Base-by-base conservation (phyloP, 805 yeast genomes). In the Metschnikowia henanensis region DNA sequence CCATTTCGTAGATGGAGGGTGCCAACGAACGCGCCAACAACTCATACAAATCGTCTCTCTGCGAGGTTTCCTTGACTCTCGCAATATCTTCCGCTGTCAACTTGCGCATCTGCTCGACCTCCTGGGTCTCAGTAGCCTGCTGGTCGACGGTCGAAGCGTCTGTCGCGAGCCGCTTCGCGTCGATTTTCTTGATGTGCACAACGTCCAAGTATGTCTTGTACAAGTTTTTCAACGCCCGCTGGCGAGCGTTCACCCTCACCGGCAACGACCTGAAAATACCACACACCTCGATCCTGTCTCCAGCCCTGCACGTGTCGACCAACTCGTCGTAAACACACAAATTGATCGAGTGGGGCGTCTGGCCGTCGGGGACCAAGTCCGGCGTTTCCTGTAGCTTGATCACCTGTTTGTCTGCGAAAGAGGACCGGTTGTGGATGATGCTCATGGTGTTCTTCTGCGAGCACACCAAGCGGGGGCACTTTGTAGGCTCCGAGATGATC, bases 341-440 rank as follows among this genome's bases (percentile, higher is more conserved):
- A 6, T 96, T 88, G 37, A 94, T 87, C 12, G 97, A 84, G 65
- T 94, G 99, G 1, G 99, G 99, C 2, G 99, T 94, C 66, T 94
- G 99, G 15, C 99, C 99, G 67, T 87, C 98, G 4, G 99, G 99
- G 13, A 92, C 96, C 49, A 81, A 75, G 64, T 94, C 99, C 0
- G 97, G 97, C 0, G 96, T 90, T 65, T 94, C 99, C 66, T 94
- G 99, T 32, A 94, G 70, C 58, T 88, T 87, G 53, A 94, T 81
- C 22, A 94, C 92, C 66, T 94, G 99, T 60, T 92, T 94, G 65
- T 94, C 97, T 20, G 95, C 94, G 66, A 92, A 94, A 0, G 88
- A 78, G 29, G 96, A 87, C 55, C 99, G 78, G 64, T 94, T 94
- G 66, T 94, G 99, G 16, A 94, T 77, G 37, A 94, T 69, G 46